phyloP scores from a whole-genome alignment of 768 basidiomycete species.

The Trametes cingulata region DNA sequence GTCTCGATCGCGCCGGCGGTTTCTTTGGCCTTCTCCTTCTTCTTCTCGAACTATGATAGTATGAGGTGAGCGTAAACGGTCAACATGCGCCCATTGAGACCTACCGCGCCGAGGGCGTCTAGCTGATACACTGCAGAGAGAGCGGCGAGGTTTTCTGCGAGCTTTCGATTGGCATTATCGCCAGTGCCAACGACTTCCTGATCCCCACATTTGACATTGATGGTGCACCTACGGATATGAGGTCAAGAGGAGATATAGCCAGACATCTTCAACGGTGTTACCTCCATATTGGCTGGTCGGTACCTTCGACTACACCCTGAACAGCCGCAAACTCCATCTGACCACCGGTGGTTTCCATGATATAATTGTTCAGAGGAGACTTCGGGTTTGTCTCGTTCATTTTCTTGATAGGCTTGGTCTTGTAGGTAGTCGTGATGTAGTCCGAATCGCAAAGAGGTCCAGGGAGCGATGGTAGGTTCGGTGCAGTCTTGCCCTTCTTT shows the following conservation, averaged over 20 bases:
- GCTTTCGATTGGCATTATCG: conserved; percentile 54
- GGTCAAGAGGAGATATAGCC: too few relatives aligned
- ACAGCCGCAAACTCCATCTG: conserved; percentile 32
- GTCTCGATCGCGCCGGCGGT: conserved; percentile 26
- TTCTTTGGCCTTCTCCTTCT: background rate
- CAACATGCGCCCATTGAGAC: conserved; percentile 30
- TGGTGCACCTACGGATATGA: conserved; percentile 38
- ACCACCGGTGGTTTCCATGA: conserved; percentile 23
- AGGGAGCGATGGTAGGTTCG: conserved; percentile 19
- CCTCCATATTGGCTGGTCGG: conserved; percentile 46
- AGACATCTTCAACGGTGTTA: conserved; percentile 23
- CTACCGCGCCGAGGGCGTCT: conserved; percentile 59
- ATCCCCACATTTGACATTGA: conserved; percentile 26
- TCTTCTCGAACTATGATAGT: conserved; percentile 13
- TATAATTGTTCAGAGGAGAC: conserved; percentile 49
- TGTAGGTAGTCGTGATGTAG: conserved; percentile 34
- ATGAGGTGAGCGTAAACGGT: too few relatives aligned
- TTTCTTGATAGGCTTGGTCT: conserved; percentile 30
- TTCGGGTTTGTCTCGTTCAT: conserved; percentile 49
- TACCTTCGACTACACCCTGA: conserved; percentile 29
- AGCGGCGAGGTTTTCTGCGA: conserved; percentile 75
- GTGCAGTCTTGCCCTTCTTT: background rate
- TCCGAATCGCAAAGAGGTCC: conserved; percentile 41
- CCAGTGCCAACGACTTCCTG: conserved; percentile 23
- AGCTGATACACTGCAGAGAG: conserved; percentile 75